phyloP scores from a whole-genome alignment of 129 eudicot genomes.

The Pittosporum tobira region DNA sequence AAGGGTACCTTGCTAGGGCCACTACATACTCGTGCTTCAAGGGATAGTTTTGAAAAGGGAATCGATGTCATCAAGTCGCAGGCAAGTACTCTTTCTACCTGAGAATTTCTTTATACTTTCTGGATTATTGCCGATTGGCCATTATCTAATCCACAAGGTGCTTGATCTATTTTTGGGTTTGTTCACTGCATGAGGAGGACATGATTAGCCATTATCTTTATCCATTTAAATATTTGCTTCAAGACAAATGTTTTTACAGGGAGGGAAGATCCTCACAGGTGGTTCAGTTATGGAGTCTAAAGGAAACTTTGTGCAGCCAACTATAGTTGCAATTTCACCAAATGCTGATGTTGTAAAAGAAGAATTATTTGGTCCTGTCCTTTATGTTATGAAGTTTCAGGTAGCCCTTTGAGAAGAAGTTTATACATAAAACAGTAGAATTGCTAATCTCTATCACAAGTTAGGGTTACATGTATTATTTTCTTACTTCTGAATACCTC shows the following conservation, averaged over 20 bases:
- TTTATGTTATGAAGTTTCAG: constrained; percentile 83
- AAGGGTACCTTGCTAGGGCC: constrained; percentile 92
- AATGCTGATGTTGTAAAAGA: constrained; percentile 72
- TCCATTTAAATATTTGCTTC: constrained; percentile 9
- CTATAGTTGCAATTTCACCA: constrained; percentile 81
- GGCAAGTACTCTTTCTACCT: constrained; percentile 30
- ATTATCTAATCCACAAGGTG: background rate
- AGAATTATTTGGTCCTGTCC: constrained; percentile 88
- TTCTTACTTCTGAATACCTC: background rate
- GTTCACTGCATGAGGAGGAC: background rate
- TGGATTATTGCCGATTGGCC: background rate
- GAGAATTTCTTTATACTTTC: background rate
- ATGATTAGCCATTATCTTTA: too few relatives aligned
- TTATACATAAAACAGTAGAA: background rate
- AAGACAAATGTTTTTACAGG: constrained; percentile 35
- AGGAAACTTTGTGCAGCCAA: constrained; percentile 90
- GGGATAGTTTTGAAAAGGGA: constrained; percentile 80
- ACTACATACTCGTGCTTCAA: constrained; percentile 63
- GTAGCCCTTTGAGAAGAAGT: constrained; percentile 18
- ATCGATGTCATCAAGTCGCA: constrained; percentile 66
- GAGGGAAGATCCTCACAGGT: constrained; percentile 85
- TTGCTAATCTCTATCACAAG: background rate
- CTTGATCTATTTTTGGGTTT: background rate
- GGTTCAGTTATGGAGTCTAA: constrained; percentile 74
- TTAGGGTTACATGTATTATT: background rate